Base-by-base conservation (phyloP, 1,139 yeast species). In the Candida freyschussii region DNA sequence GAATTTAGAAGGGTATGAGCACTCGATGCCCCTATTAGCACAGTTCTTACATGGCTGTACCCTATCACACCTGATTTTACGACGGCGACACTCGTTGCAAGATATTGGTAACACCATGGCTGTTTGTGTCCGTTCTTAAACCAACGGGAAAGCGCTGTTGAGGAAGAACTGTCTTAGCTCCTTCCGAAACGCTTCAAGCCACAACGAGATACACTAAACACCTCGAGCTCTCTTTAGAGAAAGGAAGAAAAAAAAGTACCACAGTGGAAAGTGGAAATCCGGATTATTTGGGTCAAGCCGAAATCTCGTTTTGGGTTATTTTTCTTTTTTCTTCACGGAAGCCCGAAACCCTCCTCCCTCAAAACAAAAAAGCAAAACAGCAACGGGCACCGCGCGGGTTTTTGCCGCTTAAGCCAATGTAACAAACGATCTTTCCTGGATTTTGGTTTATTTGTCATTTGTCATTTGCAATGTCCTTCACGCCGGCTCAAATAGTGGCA, bases 41-140 rank as follows among this genome's bases (percentile, higher is more conserved):
- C 52, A 48, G 34, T 37, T 41, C 19, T 23, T 24, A 17, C 52
- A 48, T 0, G 47, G 45, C 2, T 28, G 26, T 7, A 37, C 35
- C 19, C 44, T 41, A 21, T 30, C 25, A 24, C 53, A 48, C 1
- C 48, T 32, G 33, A 48, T 46, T 37, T 48, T 47, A 4, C 52
- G 26, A 1, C 52, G 37, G 15, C 53, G 39, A 27, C 53, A 47
- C 34, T 47, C 48, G 19, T 40, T 43, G 13, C 48, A 45, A 2
- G 47, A 44, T 12, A 47, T 41, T 1, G 50, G 52, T 6, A 30
- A 23, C 17, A 39, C 42, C 45, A 43, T 41, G 5, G 26, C 15
- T 20, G 18, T 19, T 8, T 20, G 23, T 12, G 23, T 7, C 7
- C 23, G 13, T 13, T 13, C 23, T 7, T 7, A 6, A n/a, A 13